Evolutionary conservation across 1,284 basidiomycete genomes (phyloP).

Genomic region (Schizophyllum commune): DNA sequence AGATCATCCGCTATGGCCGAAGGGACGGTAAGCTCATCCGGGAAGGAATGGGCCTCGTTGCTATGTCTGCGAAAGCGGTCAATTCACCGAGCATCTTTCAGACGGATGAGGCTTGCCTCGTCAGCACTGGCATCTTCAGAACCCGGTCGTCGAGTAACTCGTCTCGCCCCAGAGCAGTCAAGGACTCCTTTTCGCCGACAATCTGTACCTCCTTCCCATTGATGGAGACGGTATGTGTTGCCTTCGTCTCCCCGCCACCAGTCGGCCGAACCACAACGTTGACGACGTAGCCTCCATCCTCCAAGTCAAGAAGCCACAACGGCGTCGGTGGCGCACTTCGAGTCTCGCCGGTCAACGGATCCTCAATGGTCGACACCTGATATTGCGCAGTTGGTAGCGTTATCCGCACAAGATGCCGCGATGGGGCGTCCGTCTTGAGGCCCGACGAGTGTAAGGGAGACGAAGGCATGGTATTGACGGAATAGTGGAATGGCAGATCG

Average conservation of each 20-base stretch:
- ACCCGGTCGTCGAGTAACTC: conserved; percentile 65
- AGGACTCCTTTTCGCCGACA: conserved; percentile 67
- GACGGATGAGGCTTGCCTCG: conserved; percentile 38
- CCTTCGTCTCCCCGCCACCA: conserved; percentile 16
- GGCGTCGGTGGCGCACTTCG: conserved; percentile 61
- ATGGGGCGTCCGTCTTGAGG: conserved; percentile 46
- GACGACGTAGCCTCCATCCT: conserved; percentile 60
- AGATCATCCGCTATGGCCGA: conserved; percentile 56
- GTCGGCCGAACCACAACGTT: conserved; percentile 48
- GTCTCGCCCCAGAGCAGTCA: conserved; percentile 61
- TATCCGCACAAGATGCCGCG: conserved; percentile 69
- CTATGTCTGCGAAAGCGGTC: conserved; percentile 16
- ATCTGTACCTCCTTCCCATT: conserved; percentile 49
- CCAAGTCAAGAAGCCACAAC: conserved; percentile 65
- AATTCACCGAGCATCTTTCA: conserved; percentile 13
- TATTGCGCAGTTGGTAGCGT: conserved; percentile 79
- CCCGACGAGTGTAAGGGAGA: conserved; percentile 76
- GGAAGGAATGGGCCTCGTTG: conserved; percentile 46
- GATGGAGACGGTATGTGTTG: conserved; percentile 35
- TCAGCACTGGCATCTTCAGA: conserved; percentile 53
- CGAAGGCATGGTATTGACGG: conserved; percentile 64
- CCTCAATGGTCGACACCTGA: conserved; percentile 62
- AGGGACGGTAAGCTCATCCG: conserved; percentile 53
- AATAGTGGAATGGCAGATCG: conserved; percentile 44
- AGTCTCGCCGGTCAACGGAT: conserved; percentile 74